Conservation (phyloP, 2,329 filamentous ascomycete species). For the Claviceps cyperi region DNA sequence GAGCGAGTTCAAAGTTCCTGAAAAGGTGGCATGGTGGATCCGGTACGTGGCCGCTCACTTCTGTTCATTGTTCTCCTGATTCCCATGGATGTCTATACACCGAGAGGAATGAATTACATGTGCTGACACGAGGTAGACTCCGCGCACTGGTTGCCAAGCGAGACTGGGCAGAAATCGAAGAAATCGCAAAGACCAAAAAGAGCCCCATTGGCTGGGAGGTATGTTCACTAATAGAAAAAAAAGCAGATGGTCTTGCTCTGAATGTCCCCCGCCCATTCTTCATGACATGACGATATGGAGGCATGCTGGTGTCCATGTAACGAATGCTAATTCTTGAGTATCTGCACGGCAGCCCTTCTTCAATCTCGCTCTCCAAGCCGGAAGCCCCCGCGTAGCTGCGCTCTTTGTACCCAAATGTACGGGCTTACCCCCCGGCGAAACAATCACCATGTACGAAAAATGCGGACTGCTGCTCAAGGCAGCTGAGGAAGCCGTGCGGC, state of each 20-base stretch:
- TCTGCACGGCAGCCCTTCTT: conserved; percentile 56
- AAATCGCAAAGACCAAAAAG: conserved; percentile 63
- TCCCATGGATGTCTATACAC: too few relatives aligned
- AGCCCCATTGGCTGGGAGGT: conserved; percentile 96
- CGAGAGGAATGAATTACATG: too few relatives aligned
- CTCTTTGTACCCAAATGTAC: conserved; percentile 82
- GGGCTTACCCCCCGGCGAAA: conserved; percentile 48
- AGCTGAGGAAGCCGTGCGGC: conserved; percentile 77
- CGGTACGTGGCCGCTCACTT: conserved; percentile 27
- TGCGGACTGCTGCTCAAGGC: conserved; percentile 82
- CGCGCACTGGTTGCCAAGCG: conserved; percentile 79
- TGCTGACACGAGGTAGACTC: conserved; percentile 33
- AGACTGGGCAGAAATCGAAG: conserved; percentile 87
- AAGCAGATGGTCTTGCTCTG: not conserved
- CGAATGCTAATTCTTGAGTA: not conserved
- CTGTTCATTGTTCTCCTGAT: not conserved
- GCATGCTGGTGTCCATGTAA: not conserved
- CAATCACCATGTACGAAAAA: conserved; percentile 89
- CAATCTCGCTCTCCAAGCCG: conserved; percentile 75
- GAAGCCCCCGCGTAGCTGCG: conserved; percentile 74
- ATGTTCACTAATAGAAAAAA: conserved; percentile 17
- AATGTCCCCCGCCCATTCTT: too few relatives aligned
- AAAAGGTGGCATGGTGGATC: conserved; percentile 82
- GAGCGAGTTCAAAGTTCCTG: conserved; percentile 81
- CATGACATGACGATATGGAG: not conserved